phyloP scores from a whole-genome alignment of 306 rosid species.

The Potentilla sterilis region DNA sequence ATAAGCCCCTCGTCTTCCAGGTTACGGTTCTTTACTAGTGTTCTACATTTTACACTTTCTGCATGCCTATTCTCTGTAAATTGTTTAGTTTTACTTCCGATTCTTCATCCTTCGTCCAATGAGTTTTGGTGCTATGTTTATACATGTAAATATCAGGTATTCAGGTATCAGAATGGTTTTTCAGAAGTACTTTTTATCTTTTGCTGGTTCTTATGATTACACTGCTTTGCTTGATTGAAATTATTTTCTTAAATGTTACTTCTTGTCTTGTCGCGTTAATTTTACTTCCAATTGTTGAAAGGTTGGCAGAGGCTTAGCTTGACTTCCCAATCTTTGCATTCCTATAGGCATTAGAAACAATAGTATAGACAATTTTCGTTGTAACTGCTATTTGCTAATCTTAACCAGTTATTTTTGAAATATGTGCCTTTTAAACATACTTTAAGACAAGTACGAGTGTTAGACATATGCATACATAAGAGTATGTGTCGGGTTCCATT shows the following conservation, averaged over 20 bases:
- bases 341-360: neutral
- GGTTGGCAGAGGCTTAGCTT: slow-evolving; percentile 5
- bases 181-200: neutral
- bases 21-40: slow-evolving; percentile 20
- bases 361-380: neutral
- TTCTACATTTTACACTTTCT: neutral
- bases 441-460: neutral
- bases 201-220: neutral
- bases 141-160: neutral
- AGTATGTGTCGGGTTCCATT: neutral
- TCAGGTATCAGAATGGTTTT: neutral
- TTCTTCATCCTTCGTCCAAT: neutral
- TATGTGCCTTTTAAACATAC: neutral
- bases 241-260: neutral
- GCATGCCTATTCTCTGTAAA: neutral
- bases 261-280: neutral
- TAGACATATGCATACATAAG: neutral
- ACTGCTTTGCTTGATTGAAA: neutral
- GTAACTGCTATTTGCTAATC: neutral
- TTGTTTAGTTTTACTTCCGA: neutral
- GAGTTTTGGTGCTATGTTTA: neutral
- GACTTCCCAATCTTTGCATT: neutral
- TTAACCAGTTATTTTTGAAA: neutral
- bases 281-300: neutral
- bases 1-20: slow-evolving; percentile 38